Evolutionary conservation across 805 yeast species (phyloP).

Genomic region (Monosporozyma solicola): DNA sequence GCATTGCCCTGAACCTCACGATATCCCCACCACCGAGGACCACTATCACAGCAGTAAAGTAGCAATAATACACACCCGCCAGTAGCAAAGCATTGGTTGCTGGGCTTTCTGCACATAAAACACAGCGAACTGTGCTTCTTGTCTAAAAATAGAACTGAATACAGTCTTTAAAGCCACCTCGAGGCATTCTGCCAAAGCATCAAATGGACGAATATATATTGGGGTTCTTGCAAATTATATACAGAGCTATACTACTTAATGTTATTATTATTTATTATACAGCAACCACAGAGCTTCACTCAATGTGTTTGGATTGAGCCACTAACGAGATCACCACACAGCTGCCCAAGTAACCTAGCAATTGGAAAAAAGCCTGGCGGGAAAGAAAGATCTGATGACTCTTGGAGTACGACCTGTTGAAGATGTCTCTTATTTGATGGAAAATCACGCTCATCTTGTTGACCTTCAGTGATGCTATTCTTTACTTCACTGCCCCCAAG

Average conservation of each 20-base stretch:
- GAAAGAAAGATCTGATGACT: conserved; percentile 25
- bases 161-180: no score
- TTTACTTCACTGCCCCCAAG: background rate
- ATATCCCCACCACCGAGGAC: no score
- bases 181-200: no score
- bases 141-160: no score
- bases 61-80: no score
- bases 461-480: background rate
- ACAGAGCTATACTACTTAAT: background rate
- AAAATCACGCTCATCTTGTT: conserved; percentile 19
- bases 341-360: conserved; percentile 28
- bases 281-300: background rate
- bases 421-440: conserved; percentile 28
- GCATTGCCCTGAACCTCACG: no score
- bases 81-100: no score
- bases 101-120: no score
- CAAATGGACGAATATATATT: no score
- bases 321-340: conserved; percentile 27
- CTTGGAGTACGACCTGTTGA: conserved; percentile 25
- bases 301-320: conserved; percentile 19
- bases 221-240: background rate
- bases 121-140: no score
- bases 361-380: conserved; percentile 28
- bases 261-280: background rate
- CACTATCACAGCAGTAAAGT: no score